Percentiles rank a stretch among this genome's conserved stretches.
Evolutionary conservation across 768 basidiomycete species (phyloP).

Genomic region (Phylloporus arenicola): DNA sequence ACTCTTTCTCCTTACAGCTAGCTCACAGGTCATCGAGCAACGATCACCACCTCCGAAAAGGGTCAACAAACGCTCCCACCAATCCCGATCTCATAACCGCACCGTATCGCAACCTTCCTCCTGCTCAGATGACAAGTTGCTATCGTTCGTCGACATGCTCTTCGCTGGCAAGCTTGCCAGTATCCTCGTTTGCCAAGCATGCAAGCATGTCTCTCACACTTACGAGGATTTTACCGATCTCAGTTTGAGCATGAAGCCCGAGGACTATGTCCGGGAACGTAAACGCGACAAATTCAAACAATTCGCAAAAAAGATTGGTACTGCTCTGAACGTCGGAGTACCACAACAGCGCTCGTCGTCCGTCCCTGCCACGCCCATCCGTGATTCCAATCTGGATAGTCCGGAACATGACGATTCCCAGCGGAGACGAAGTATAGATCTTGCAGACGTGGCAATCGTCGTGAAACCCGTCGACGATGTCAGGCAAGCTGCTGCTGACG

Average conservation of each 20-base stretch:
- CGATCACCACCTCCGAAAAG: slow-evolving; percentile 43
- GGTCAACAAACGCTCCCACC: slow-evolving; percentile 24
- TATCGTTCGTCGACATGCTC: slow-evolving; percentile 82
- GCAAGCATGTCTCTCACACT: slow-evolving; percentile 82
- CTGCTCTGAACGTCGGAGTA: slow-evolving; percentile 19
- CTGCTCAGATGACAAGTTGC: slow-evolving; percentile 42
- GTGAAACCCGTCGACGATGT: slow-evolving; percentile 2
- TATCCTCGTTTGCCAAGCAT: slow-evolving; percentile 90
- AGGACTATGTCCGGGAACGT: slow-evolving; percentile 66
- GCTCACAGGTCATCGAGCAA: slow-evolving; percentile 70
- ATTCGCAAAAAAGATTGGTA: slow-evolving; percentile 57
- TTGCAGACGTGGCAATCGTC: slow-evolving; percentile 33
- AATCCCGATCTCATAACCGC: not conserved
- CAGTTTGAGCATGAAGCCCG: slow-evolving; percentile 80
- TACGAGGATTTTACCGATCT: slow-evolving; percentile 90
- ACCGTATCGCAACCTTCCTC: not conserved
- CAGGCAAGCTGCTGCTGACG: not conserved
- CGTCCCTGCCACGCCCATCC: slow-evolving; percentile 44
- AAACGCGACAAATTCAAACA: slow-evolving; percentile 76
- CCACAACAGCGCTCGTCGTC: slow-evolving; percentile 51
- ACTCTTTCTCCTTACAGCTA: not conserved
- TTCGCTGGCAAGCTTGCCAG: slow-evolving; percentile 87
- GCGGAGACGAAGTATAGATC: slow-evolving; percentile 30
- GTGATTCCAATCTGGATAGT: slow-evolving; percentile 29
- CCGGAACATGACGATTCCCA: slow-evolving; percentile 19